Base-by-base conservation (phyloP, 371 early-diverging fungal genomes). In the Mortierella sp. region DNA sequence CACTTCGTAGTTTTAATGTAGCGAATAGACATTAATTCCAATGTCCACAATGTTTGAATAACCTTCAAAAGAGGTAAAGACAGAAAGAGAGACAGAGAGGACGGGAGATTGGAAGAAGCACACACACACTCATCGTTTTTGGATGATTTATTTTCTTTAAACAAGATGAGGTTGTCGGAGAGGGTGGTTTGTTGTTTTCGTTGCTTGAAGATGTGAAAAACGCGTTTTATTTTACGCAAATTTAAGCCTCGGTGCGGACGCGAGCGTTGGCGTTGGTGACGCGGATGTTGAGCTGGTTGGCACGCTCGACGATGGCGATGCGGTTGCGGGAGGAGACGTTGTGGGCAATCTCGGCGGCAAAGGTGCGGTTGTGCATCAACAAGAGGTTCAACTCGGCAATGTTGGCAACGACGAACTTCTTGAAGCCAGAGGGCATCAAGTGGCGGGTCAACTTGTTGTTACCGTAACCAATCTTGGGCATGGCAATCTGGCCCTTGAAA, bases 391-490 rank as follows among this genome's bases (percentile, higher is more conserved):
- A 93, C 85, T 99, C 99, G 86, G 91, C 88, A 76, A 95, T 92
- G 94, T 99, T 99, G 89, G 91, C 89, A 88, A 99, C 94, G 41
- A 96, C 87, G 90, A 98, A 97, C 93, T 98, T 97, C 91, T 96
- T 97, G 96, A 99, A 99, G 80, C 99, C 99, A 90, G 96, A 95
- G 86, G 99, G 99, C 82, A 98, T 87, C 80, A 99, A 77, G 95
- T 97, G 95, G 80, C 97, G 97, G 87, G 99, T 97, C 86, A 94
- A 93, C 89, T 94, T 93, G 95, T 96, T 97, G 86, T 97, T 96
- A 76, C 98, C 99, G 88, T 97, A 99, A 91, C 99, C 99, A 80
- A 99, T 99, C 93, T 97, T 97, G 91, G 99, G 99, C 99, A 99
- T 99, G 87, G 96, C 93, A 80, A 97, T 95, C 80, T 94, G 92